These are phyloP conservation scores for Linnemannia elongata DNA, from an alignment of 192 early-diverging fungal genomes.

Conservation along the genomic window DNA sequence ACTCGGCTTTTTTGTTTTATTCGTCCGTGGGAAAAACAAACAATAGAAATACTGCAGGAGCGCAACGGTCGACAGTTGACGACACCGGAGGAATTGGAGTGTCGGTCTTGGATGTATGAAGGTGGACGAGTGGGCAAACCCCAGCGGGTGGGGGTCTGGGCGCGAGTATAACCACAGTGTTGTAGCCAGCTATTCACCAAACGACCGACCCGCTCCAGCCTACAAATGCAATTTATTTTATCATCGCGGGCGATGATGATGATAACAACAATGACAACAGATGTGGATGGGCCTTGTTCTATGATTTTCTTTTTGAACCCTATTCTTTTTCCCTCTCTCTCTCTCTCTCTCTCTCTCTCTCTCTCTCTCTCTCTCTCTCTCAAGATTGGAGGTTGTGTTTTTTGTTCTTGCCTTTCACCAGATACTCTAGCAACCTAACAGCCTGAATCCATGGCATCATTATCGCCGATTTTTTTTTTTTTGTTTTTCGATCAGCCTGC, in stretches of 20 bases:
- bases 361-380: too few species aligned
- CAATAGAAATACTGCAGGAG: conserved; percentile 9
- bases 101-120: conserved; percentile 42
- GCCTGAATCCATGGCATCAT: not conserved
- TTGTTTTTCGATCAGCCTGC: not conserved
- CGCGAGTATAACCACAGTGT: not conserved
- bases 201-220: too few species aligned
- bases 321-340: not conserved
- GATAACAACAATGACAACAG: not conserved
- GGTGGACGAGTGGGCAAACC: conserved; percentile 1
- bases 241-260: not conserved
- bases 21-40: not conserved
- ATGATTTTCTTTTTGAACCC: not conserved
- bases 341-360: too few species aligned
- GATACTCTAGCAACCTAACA: not conserved
- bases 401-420: not conserved
- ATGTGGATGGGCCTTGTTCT: not conserved
- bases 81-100: conserved; percentile 24
- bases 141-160: conserved; percentile 16
- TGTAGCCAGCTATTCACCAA: too few species aligned
- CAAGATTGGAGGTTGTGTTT: not conserved
- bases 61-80: not conserved
- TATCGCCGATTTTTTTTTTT: not conserved
- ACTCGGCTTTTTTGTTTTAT: not conserved
- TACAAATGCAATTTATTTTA: not conserved